Percentiles rank a stretch among this genome's conserved stretches.
phyloP scores from a whole-genome alignment of 2,329 filamentous ascomycete species.

The Fusarium hainanense region DNA sequence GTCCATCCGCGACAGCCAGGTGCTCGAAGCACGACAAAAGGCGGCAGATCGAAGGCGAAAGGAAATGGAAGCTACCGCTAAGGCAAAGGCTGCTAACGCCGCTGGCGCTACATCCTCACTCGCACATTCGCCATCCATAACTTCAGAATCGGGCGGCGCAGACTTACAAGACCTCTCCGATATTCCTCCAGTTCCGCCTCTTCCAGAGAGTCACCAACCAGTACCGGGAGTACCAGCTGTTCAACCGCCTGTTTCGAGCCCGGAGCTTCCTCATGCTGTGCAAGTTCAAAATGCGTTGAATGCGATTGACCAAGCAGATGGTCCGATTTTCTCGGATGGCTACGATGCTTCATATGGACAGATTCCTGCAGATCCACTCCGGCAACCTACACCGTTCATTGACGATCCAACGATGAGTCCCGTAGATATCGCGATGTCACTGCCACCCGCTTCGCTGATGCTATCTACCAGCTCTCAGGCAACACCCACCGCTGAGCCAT shows the following conservation, averaged over 20 bases:
- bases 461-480: conserved; percentile 24
- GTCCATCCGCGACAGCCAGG: conserved; percentile 80
- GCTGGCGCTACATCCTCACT: conserved; percentile 35
- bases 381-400: conserved; percentile 31
- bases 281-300: conserved; percentile 34
- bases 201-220: conserved; percentile 28
- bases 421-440: conserved; percentile 38
- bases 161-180: conserved; percentile 28
- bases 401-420: conserved; percentile 39
- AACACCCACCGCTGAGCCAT: conserved; percentile 19
- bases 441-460: conserved; percentile 40
- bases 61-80: conserved; percentile 60
- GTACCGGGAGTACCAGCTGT: conserved; percentile 1
- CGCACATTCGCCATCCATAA: conserved; percentile 23
- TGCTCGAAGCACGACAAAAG: conserved; percentile 63
- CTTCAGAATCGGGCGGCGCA: conserved; percentile 30
- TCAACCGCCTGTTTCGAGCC: conserved; percentile 2
- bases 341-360: conserved; percentile 23
- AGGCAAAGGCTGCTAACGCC: conserved; percentile 52
- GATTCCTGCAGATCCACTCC: conserved; percentile 13
- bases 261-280: conserved; percentile 3
- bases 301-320: conserved; percentile 21
- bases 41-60: conserved; percentile 64
- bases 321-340: conserved; percentile 9
- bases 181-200: conserved; percentile 40